A percentile compares a stretch with the other conserved stretches of the same genome.
These are phyloP conservation scores for Butyriboletus appendiculatus DNA, from an alignment of 1,284 basidiomycete genomes.

Conservation along the genomic window DNA sequence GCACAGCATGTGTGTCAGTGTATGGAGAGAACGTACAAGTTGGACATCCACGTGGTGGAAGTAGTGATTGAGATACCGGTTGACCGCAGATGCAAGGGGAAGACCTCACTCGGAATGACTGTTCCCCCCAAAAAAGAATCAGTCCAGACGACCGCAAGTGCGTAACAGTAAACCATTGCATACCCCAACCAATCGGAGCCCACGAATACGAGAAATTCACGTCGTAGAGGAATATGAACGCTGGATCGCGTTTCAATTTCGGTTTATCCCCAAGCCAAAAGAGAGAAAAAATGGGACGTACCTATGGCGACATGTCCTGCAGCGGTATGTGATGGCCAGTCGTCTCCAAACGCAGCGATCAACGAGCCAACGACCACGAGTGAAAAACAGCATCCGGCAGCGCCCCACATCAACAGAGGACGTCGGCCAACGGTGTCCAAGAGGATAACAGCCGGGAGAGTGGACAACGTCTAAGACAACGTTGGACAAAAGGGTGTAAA, in stretches of 20 bases:
- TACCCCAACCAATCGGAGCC: slow-evolving; percentile 39
- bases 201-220: slow-evolving; percentile 39
- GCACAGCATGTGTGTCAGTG: not conserved
- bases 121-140: not conserved
- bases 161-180: not conserved
- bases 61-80: slow-evolving; percentile 38
- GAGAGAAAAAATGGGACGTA: not conserved
- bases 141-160: not conserved
- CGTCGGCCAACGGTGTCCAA: slow-evolving; percentile 36
- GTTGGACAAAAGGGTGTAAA: not conserved
- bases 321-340: slow-evolving; percentile 28
- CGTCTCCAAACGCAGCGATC: slow-evolving; percentile 29
- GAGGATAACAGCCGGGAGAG: slow-evolving; percentile 33
- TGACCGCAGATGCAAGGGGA: slow-evolving; percentile 35
- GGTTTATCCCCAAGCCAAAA: not conserved
- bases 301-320: slow-evolving; percentile 36
- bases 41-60: slow-evolving; percentile 34
- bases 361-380: slow-evolving; percentile 33
- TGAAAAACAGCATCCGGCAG: slow-evolving; percentile 32
- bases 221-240: slow-evolving; percentile 35
- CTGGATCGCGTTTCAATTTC: slow-evolving; percentile 16
- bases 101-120: slow-evolving; percentile 37
- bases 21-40: slow-evolving; percentile 15
- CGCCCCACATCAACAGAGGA: slow-evolving; percentile 35
- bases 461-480: slow-evolving; percentile 23